Evolutionary conservation across 148 eudicot species (phyloP).

Genomic region (Rhododendron williamsianum): DNA sequence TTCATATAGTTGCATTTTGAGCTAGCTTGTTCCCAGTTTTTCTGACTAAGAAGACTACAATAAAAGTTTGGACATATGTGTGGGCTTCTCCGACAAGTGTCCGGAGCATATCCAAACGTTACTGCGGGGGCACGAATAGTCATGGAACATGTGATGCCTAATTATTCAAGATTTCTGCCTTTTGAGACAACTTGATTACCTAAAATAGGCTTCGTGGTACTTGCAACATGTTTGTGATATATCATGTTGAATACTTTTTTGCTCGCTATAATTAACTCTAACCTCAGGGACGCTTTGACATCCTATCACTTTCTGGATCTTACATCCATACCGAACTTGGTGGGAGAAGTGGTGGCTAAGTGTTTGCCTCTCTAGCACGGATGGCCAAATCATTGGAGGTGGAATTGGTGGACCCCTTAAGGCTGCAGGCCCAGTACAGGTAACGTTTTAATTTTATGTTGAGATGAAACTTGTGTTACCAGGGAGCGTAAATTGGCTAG

Average conservation of each 20-base stretch:
- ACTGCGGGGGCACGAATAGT: neutral
- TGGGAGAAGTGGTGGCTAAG: slow-evolving; percentile 64
- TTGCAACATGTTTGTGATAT: neutral
- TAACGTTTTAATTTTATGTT: slow-evolving; percentile 11
- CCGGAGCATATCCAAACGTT: neutral
- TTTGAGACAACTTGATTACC: neutral
- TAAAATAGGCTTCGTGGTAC: neutral
- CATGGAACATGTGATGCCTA: neutral
- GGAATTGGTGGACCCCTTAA: slow-evolving; percentile 65
- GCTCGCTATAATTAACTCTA: neutral
- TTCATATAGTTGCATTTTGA: neutral
- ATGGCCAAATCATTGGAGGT: slow-evolving; percentile 68
- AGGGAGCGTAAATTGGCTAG: neutral
- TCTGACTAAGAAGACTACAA: neutral
- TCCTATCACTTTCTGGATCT: slow-evolving; percentile 65
- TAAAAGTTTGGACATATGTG: neutral
- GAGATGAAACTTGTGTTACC: neutral
- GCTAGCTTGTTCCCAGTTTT: neutral
- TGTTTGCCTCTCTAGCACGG: slow-evolving; percentile 43
- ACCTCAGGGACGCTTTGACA: slow-evolving; percentile 66
- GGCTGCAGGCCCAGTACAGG: slow-evolving; percentile 79
- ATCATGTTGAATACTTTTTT: neutral
- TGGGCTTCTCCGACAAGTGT: neutral
- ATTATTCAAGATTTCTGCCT: neutral
- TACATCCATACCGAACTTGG: slow-evolving; percentile 57